Percentiles rank a stretch among this genome's conserved stretches.
phyloP scores from a whole-genome alignment of 768 basidiomycete species.

The Boletus eberwhitei region DNA sequence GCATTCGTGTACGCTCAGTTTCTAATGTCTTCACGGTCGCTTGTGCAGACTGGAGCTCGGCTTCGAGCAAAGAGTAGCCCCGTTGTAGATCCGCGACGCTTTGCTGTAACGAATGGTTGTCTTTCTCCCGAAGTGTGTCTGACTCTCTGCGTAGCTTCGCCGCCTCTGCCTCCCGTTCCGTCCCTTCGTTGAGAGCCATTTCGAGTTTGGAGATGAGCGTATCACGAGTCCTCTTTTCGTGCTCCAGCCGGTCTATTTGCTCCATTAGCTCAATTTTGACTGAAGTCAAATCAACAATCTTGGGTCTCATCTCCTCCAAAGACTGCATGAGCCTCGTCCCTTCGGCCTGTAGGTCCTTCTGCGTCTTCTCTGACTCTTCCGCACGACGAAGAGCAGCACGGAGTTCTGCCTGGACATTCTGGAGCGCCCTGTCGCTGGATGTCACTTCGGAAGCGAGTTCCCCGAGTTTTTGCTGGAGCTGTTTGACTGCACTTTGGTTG shows the following conservation, averaged over 20 bases:
- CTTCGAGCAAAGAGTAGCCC: conserved; percentile 58
- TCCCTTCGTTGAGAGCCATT: conserved; percentile 50
- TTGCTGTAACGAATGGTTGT: conserved; percentile 45
- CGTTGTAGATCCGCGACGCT: conserved; percentile 58
- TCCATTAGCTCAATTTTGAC: conserved; percentile 68
- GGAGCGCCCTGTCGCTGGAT: conserved; percentile 51
- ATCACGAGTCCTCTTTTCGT: conserved; percentile 54
- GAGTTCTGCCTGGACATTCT: conserved; percentile 63
- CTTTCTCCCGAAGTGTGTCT: conserved; percentile 49
- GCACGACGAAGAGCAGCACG: conserved; percentile 62
- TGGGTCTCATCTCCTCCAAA: conserved; percentile 83
- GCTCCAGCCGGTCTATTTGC: conserved; percentile 54
- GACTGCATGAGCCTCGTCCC: conserved; percentile 75
- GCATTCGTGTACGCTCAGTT: conserved; percentile 57
- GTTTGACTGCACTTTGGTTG: conserved; percentile 44
- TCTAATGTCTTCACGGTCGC: conserved; percentile 58
- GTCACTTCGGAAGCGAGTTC: conserved; percentile 54
- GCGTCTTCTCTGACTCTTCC: conserved; percentile 69
- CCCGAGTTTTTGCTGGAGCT: conserved; percentile 58
- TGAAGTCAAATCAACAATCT: conserved; percentile 77
- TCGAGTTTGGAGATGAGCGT: conserved; percentile 60
- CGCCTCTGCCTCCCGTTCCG: conserved; percentile 46
- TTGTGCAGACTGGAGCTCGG: conserved; percentile 54
- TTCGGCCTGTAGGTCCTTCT: conserved; percentile 72
- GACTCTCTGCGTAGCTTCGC: conserved; percentile 45